Conservation (phyloP, 164 flowering plant species). For the Houttuynia cordata region DNA sequence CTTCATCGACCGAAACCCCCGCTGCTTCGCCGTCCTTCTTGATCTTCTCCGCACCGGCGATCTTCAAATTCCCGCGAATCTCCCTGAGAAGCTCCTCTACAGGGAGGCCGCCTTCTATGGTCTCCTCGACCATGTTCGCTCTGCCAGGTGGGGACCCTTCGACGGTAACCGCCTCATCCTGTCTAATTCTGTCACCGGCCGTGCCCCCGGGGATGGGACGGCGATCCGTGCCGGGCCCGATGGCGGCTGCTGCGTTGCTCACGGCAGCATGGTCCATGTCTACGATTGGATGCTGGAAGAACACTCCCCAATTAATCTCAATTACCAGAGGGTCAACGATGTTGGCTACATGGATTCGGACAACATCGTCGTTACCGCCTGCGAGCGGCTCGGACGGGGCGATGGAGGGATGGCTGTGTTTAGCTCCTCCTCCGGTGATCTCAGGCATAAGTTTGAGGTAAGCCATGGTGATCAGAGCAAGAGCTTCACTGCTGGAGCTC, state of each 20-base stretch:
- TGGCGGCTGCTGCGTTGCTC: slow-evolving; percentile 86
- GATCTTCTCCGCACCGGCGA: slow-evolving; percentile 78
- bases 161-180: slow-evolving; percentile 59
- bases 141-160: slow-evolving; percentile 72
- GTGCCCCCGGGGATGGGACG: slow-evolving; percentile 80
- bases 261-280: slow-evolving; percentile 76
- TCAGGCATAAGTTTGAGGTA: slow-evolving; percentile 52
- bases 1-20: slow-evolving; percentile 79
- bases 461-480: slow-evolving; percentile 50
- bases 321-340: slow-evolving; percentile 77
- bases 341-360: slow-evolving; percentile 49
- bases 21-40: slow-evolving; percentile 66
- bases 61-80: slow-evolving; percentile 43
- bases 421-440: slow-evolving; percentile 44
- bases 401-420: slow-evolving; percentile 85
- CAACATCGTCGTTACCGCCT: slow-evolving; percentile 43
- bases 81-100: slow-evolving; percentile 49
- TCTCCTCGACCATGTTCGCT: slow-evolving; percentile 52
- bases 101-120: slow-evolving; percentile 74
- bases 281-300: slow-evolving; percentile 83
- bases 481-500: slow-evolving; percentile 73
- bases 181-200: slow-evolving; percentile 35
- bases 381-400: slow-evolving; percentile 51
- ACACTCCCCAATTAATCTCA: slow-evolving; percentile 53
- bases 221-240: slow-evolving; percentile 79